Evolutionary conservation across 345 rosid species (phyloP).

Genomic region (Euphorbia tirucalli): DNA sequence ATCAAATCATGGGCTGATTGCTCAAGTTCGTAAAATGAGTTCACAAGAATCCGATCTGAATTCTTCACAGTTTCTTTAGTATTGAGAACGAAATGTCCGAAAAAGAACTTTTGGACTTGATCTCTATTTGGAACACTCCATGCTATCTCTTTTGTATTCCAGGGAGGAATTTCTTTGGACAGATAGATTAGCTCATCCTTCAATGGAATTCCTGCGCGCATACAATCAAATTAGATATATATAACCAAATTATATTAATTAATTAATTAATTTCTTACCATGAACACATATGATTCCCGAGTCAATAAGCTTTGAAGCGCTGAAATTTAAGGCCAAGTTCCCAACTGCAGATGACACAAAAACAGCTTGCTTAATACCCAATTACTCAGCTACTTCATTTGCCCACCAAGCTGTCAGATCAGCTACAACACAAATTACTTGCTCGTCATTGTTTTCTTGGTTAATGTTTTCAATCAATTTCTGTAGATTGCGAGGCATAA

Average conservation of each 20-base stretch:
- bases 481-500: constrained; percentile 23
- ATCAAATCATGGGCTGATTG: constrained; percentile 8
- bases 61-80: not conserved
- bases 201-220: constrained; percentile 20
- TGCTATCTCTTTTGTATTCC: constrained; percentile 16
- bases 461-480: constrained; percentile 27
- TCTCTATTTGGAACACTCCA: constrained; percentile 23
- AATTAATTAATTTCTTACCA: constrained; percentile 13
- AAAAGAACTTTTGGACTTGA: not conserved
- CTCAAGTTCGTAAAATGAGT: constrained; percentile 35
- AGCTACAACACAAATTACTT: not conserved
- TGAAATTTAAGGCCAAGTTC: not conserved
- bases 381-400: not conserved
- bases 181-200: constrained; percentile 12
- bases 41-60: constrained; percentile 22
- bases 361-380: too few species aligned
- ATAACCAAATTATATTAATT: too few species aligned
- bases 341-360: not conserved
- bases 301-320: constrained; percentile 6
- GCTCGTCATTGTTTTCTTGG: not conserved
- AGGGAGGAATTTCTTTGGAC: constrained; percentile 21
- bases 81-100: not conserved
- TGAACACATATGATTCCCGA: constrained; percentile 9
- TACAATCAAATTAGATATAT: too few species aligned
- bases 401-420: constrained; percentile 15